These are phyloP conservation scores for Nicotiana sylvestris DNA, from an alignment of 257 asterid genomes.

Conservation along the genomic window DNA sequence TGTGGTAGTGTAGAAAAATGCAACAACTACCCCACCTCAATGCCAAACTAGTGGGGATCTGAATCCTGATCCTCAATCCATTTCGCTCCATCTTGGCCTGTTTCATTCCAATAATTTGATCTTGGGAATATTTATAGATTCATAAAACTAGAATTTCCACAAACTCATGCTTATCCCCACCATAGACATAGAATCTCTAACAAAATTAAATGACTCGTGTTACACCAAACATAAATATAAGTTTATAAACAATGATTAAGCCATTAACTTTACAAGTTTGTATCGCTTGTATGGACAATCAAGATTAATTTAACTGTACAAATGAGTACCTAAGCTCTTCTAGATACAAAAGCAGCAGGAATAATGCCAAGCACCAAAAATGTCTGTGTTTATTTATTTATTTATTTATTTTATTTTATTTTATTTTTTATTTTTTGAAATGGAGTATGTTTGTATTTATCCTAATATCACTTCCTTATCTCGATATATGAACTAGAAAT, in stretches of 20 bases:
- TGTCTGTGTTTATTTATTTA: neutral
- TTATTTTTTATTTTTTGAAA: no score
- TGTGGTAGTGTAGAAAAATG: neutral
- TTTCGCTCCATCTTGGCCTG: neutral
- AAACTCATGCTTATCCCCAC: neutral
- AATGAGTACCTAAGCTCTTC: constrained; percentile 1
- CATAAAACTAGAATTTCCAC: neutral
- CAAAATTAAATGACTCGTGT: no score
- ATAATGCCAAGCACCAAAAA: neutral
- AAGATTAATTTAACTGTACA: neutral
- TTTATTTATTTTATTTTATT: neutral
- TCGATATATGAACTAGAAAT: neutral
- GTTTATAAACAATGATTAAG: no score
- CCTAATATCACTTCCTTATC: neutral
- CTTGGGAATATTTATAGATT: neutral
- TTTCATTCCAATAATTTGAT: neutral
- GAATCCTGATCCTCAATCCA: neutral
- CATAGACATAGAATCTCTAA: neutral
- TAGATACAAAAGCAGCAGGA: neutral
- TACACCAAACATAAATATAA: no score
- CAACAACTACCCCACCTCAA: neutral
- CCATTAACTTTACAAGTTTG: no score
- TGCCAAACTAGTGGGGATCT: neutral
- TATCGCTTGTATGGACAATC: no score
- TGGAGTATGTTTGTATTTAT: neutral